Evolutionary conservation across 441 rosid species (phyloP), one percentile per base, ranked within the genome.

Genomic region (Croton setiger): DNA sequence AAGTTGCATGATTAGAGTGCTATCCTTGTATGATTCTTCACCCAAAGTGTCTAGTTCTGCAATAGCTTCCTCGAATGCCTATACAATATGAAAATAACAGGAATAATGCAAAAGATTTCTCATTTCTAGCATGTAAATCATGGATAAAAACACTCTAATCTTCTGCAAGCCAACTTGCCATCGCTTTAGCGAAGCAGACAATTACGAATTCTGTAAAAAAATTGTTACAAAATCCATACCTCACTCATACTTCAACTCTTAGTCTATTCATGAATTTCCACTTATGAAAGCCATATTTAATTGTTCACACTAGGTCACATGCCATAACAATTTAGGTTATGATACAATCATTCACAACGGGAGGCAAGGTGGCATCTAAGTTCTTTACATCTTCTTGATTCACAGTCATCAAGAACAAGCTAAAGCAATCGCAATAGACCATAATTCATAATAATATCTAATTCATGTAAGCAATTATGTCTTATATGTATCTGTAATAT

Each of bases 21-120:
- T 91, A 78, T 91, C 93, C 83, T 90, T 88, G 89, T 88, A 90
- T 45, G 96, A 90, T 72, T 90, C 96, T 72, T 86, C 93, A 64
- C 96, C 96, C 72, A 90, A 74, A 5, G 93, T 88, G 78, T 90
- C 93, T 70, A 90, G 83, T 81, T 91, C 95, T 43, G 97, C 95
- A 65, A 91, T 88, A 33, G 97, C 97, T 80, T 91, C 97, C 81
- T 91, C 97, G 57, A 91, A 91, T 53, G 97, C 97, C 97, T 88
- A 67, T 20, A 67, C 11, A 54, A 60, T 12, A 27, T 27, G 31
- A 21, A 54, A 11, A 15, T 41, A 47, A 67, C 6, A 62, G 36
- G 33, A 14, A 44, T 61, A 37, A 64, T 49, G 35, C 63, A 69
- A 63, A 44, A 37, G 20, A 63, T 1, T 56, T 56, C 60, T 56